A percentile compares a stretch with the other conserved stretches of the same genome.
Conservation (phyloP, 192 early-diverging fungal species). For the Glomus cerebriforme region DNA sequence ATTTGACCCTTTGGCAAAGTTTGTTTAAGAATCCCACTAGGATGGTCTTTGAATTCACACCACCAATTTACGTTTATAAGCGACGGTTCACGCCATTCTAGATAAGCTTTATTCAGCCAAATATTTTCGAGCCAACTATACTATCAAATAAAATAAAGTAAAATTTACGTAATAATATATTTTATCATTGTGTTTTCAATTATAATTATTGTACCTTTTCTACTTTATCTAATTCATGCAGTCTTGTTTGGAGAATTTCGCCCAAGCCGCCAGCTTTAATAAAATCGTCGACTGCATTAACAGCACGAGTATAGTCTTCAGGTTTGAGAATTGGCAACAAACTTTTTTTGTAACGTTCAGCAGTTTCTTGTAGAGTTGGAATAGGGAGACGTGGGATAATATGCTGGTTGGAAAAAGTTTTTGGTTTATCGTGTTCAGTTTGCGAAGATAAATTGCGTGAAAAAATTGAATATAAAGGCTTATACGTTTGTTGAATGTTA, state of each 20-base stretch:
- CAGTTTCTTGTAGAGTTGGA: conserved; percentile 76
- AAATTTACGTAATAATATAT: background rate
- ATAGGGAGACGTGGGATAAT: conserved; percentile 82
- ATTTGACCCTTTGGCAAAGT: conserved; percentile 52
- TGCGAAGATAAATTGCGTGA: background rate
- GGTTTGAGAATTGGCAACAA: conserved; percentile 65
- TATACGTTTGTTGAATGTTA: background rate
- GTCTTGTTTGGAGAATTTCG: conserved; percentile 70
- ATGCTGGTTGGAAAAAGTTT: conserved; percentile 69
- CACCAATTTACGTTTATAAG: conserved; percentile 94
- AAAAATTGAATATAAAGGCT: background rate
- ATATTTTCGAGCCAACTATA: conserved; percentile 89
- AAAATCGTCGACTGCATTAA: conserved; percentile 73
- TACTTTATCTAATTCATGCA: conserved; percentile 66
- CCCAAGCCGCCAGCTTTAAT: conserved; percentile 66
- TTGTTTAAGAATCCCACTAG: conserved; percentile 42
- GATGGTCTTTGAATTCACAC: conserved; percentile 66
- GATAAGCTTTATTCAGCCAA: conserved; percentile 80
- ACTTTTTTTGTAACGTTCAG: conserved; percentile 75
- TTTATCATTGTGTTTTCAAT: background rate
- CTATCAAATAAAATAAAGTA: conserved; percentile 36
- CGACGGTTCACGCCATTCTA: conserved; percentile 81
- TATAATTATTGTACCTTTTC: conserved; percentile 46
- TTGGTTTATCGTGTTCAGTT: background rate
- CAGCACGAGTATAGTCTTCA: conserved; percentile 60